phyloP scores from a whole-genome alignment of 495 filamentous ascomycete species.

The Bathelium albidoporum region DNA sequence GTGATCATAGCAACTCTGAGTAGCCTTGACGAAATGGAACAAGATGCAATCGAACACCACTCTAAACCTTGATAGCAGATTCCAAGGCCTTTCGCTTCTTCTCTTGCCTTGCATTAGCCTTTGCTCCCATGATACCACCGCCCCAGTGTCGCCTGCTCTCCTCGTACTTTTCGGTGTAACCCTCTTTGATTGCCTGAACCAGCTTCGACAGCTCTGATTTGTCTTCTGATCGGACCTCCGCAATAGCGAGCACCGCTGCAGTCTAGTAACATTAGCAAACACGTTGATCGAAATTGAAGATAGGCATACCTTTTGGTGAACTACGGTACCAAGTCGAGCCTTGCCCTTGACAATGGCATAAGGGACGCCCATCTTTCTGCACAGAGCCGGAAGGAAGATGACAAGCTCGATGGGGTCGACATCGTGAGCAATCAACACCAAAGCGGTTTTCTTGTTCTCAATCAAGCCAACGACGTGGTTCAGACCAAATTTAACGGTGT shows the following conservation, averaged over 20 bases:
- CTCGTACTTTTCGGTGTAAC: slow-evolving; percentile 92
- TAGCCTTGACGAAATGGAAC: background rate
- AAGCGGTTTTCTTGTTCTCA: slow-evolving; percentile 99
- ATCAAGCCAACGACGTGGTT: slow-evolving; percentile 99
- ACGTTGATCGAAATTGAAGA: slow-evolving; percentile 21
- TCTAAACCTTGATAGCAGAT: slow-evolving; percentile 87
- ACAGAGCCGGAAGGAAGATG: slow-evolving; percentile 96
- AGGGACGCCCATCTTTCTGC: slow-evolving; percentile 99
- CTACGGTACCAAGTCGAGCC: slow-evolving; percentile 94
- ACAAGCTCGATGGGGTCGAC: slow-evolving; percentile 99
- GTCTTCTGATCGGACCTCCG: slow-evolving; percentile 94
- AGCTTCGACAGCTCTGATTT: slow-evolving; percentile 96
- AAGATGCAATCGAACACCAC: background rate
- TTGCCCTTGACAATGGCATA: slow-evolving; percentile 99
- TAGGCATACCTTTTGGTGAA: slow-evolving; percentile 87
- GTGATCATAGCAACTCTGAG: background rate
- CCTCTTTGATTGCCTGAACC: slow-evolving; percentile 92
- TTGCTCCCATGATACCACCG: slow-evolving; percentile 98
- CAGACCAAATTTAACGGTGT: slow-evolving; percentile 97
- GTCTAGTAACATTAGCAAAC: slow-evolving; percentile 45
- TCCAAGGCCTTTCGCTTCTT: slow-evolving; percentile 97
- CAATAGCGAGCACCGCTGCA: slow-evolving; percentile 88
- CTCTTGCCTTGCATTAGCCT: slow-evolving; percentile 83
- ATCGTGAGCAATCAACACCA: slow-evolving; percentile 98
- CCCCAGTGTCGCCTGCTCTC: slow-evolving; percentile 91